Evolutionary conservation across 1,139 yeast species (phyloP), one percentile per base, ranked within the genome.

Genomic region (Tardiomyces blankii): DNA sequence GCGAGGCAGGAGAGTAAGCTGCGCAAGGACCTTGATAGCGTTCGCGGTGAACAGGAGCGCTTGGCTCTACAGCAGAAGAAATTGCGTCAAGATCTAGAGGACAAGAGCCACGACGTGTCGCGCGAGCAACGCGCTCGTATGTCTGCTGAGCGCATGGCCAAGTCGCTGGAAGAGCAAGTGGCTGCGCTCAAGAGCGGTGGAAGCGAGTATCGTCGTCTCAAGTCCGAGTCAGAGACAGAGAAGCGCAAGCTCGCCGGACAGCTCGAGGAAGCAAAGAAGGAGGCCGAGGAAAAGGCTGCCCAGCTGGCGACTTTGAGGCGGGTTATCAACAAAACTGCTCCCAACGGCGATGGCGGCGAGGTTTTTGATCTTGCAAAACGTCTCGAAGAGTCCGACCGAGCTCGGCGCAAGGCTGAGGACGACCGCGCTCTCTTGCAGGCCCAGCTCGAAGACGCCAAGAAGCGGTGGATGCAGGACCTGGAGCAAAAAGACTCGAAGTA

Each of bases 61-160:
- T 44, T 53, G 28, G 50, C 54, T 41, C 51, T 54, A 39, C 62
- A 60, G 40, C 56, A 54, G 43, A 94, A 85, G 64, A 86, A 85
- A 67, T 73, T 86, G 62, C 75, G 77, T 56, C 75, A 94, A 65
- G 95, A 85, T 67, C 72, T 86, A 46, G 95, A 86, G 64, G 67
- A 78, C 58, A 82, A 87, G 41, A 54, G 57, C 39, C 58, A 56
- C 27, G 65, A 62, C 41, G 50, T 59, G 21, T 51, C 59, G 14
- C 51, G 60, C 13, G 63, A 57, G 43, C 56, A 57, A 46, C 58
- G 55, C 48, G 49, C 55, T 6, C 55, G 60, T 1, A 50, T 51
- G 13, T 49, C 55, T 11, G 57, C 61, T 19, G 57, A 58, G 41
- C 46, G 59, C 14, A 27, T 53, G 45, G 51, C 48, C 39, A 46